Percentiles rank a stretch among this genome's conserved stretches.
These are phyloP conservation scores for Ophiostoma australiae DNA, from an alignment of 2,329 filamentous ascomycete species.

Conservation along the genomic window DNA sequence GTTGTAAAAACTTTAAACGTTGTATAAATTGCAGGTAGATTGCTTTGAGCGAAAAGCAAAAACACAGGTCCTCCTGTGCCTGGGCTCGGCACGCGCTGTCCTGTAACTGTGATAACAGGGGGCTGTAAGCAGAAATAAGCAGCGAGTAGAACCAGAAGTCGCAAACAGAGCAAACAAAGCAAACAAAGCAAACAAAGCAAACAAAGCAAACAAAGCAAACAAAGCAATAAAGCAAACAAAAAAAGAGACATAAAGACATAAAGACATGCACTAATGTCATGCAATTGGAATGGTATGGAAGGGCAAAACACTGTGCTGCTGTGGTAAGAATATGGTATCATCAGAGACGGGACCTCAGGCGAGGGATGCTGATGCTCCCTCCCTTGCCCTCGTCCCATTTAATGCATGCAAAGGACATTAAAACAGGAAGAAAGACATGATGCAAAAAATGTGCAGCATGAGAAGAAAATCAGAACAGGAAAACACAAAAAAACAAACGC, in stretches of 20 bases:
- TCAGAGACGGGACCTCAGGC: not conserved
- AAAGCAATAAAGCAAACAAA: not conserved
- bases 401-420: not conserved
- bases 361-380: slow-evolving; percentile 11
- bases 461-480: no score
- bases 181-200: no score
- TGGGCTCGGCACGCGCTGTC: not conserved
- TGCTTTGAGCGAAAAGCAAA: no score
- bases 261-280: not conserved
- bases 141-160: no score
- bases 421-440: not conserved
- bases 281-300: no score
- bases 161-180: no score
- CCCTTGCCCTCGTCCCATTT: not conserved
- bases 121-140: no score
- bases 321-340: slow-evolving; percentile 7
- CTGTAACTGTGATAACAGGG: no score
- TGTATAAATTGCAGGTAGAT: no score
- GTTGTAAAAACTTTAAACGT: no score
- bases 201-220: no score
- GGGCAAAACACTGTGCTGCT: not conserved
- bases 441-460: not conserved
- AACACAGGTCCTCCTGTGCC: not conserved
- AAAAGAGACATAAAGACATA: not conserved
- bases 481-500: not conserved